Evolutionary conservation across 192 early-diverging fungal genomes (phyloP).

Genomic region (Coemansia sp.): DNA sequence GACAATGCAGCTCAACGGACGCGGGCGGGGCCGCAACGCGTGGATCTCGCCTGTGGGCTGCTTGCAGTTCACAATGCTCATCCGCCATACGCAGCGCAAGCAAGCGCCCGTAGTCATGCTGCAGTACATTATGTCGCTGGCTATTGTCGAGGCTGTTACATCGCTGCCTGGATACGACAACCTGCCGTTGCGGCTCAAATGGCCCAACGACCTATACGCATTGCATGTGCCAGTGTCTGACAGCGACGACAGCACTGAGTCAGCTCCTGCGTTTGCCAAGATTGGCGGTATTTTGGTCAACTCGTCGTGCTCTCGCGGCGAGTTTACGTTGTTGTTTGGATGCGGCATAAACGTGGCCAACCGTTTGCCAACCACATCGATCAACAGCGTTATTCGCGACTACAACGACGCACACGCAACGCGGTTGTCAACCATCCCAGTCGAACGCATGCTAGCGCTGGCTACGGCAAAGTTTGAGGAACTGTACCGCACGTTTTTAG

Average conservation of each 20-base stretch:
- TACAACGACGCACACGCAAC: conserved; percentile 57
- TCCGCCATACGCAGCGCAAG: conserved; percentile 67
- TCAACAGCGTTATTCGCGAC: conserved; percentile 76
- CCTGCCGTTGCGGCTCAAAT: conserved; percentile 86
- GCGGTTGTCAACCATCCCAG: conserved; percentile 35
- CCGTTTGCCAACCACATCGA: conserved; percentile 76
- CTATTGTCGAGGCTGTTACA: conserved; percentile 78
- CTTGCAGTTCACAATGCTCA: conserved; percentile 79
- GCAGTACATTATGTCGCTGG: conserved; percentile 90
- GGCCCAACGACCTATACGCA: conserved; percentile 98
- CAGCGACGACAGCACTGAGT: conserved; percentile 37
- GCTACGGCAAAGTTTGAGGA: conserved; percentile 73
- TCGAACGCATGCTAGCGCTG: conserved; percentile 49
- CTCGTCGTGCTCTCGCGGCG: conserved; percentile 68
- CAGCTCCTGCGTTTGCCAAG: not conserved
- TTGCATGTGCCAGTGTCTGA: conserved; percentile 40
- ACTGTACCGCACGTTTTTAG: conserved; percentile 72
- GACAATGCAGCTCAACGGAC: conserved; percentile 79
- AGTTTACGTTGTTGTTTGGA: conserved; percentile 84
- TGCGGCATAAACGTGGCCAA: conserved; percentile 86
- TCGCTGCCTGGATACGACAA: conserved; percentile 70
- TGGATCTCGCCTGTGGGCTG: conserved; percentile 95
- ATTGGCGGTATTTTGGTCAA: conserved; percentile 77
- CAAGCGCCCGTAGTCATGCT: conserved; percentile 79
- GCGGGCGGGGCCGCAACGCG: conserved; percentile 88